Base-by-base conservation (phyloP, 495 filamentous ascomycete species). In the Penicillium canariense region DNA sequence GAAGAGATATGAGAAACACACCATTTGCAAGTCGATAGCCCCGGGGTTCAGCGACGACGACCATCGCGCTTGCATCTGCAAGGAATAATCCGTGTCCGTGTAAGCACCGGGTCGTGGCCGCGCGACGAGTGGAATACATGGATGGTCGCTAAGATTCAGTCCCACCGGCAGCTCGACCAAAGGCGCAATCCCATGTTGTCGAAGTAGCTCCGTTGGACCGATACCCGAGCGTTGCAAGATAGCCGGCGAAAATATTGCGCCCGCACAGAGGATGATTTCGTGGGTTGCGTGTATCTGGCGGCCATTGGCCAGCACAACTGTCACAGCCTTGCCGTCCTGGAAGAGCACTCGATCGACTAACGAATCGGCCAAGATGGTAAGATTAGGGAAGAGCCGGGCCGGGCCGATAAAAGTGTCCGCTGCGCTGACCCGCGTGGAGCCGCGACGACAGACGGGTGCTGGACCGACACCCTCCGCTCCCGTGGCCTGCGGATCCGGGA, bases 1-100 rank as follows among this genome's bases (percentile, higher is more conserved):
- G 23, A 46, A 46, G 43, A 46, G 43, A 28, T 46, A 28, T 28
- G 43, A 46, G 43, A 46, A 46, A 46, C 43, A 46, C 11, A 46
- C 43, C 43, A 46, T 28, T 23, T 46, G 43, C 23, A 46, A 30
- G 43, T 46, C 43, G 23, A 46, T 28, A 1, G 43, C 43, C 27
- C 43, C 43, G 11, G 43, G 43, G 7, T 46, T 14, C 43, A 46
- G 43, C 2, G 43, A 30, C 43, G 43, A 46, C 43, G 23, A 46
- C 43, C 43, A 46, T 46, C 43, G 43, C 43, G 43, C 43, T 46
- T 46, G 43, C 43, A 46, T 46, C 43, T 46, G 43, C 43, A 46
- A 46, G 23, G 43, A 46, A 46, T 46, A 46, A 46, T 46, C 23
- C 43, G 23, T 46, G 43, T 46, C 43, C 43, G 43, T 46, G 43